A percentile compares a stretch with the other conserved stretches of the same genome.
Conservation (phyloP, 2,329 filamentous ascomycete species). For the Botrytis fragariae region DNA sequence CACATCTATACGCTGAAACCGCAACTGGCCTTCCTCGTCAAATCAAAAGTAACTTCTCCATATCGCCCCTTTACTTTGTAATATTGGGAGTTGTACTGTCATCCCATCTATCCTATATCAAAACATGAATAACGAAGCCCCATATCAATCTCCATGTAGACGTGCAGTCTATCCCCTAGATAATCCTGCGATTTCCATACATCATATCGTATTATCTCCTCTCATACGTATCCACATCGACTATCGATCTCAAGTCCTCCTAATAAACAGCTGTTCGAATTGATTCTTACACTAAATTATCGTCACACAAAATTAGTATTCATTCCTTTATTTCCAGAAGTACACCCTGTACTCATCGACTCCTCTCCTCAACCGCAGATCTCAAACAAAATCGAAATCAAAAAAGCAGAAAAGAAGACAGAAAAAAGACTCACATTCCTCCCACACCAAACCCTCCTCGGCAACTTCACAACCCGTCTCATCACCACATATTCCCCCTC, state of each 20-base stretch:
- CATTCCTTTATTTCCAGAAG: neutral
- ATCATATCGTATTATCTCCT: neutral
- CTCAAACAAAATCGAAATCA: too few species aligned
- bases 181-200: too few species aligned
- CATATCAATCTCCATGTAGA: neutral
- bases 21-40: neutral
- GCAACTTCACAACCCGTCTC: conserved; percentile 15
- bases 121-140: neutral
- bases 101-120: neutral
- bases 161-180: neutral
- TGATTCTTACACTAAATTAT: conserved; percentile 8
- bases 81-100: neutral
- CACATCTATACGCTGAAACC: neutral
- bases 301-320: neutral
- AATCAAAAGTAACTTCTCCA: neutral
- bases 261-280: conserved; percentile 17
- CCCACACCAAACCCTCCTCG: conserved; percentile 18
- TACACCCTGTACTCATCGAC: neutral
- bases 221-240: neutral
- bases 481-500: conserved; percentile 10
- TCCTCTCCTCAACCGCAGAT: neutral
- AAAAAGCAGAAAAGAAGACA: neutral
- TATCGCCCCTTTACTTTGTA: neutral
- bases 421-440: conserved; percentile 16
- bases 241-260: neutral